Evolutionary conservation across 345 rosid genomes (phyloP), one percentile per base, ranked within the genome.

Genomic region (Citropsis articulata): DNA sequence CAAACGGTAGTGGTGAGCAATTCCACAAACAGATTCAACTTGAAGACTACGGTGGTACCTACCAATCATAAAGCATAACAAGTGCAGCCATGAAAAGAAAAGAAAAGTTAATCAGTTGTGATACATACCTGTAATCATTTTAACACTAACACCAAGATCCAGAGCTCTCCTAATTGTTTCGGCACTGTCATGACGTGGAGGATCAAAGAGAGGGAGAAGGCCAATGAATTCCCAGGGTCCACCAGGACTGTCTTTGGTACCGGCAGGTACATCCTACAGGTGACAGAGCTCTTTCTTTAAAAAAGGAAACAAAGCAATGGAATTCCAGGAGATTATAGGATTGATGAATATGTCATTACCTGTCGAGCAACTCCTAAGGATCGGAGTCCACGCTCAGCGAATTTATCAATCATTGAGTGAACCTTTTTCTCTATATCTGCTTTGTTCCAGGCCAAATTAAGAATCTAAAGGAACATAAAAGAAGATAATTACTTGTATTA

Each of bases 141-240:
- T 91, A 67, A 91, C 93, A 71, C 91, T 81, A 38, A 91, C 95
- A 66, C 95, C 93, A 9, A 91, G 95, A 78, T 88, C 89, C 27
- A 89, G 85, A 65, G 95, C 95, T 83, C 91, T 87, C 78, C 89
- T 87, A 31, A 91, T 91, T 14, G 95, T 89, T 80, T 91, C 93
- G 53, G 90, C 93, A 74, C 93, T 89, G 80, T 92, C 96, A 73
- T 90, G 94, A 68, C 94, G 88, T 7, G 97, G 97, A 14, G 94
- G 97, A 80, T 92, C 96, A 74, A 92, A 92, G 40, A 92, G 89
- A 65, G 96, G 92, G 30, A 92, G 88, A 71, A 92, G 89, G 50
- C 90, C 96, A 16, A 95, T 91, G 84, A 95, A 95, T 79, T 95
- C 97, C 98, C 98, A 95, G 27, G 94, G 95, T 31, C 91, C 87